Evolutionary conservation across 345 rosid species (phyloP).

Genomic region (Eutrema heterophyllum): DNA sequence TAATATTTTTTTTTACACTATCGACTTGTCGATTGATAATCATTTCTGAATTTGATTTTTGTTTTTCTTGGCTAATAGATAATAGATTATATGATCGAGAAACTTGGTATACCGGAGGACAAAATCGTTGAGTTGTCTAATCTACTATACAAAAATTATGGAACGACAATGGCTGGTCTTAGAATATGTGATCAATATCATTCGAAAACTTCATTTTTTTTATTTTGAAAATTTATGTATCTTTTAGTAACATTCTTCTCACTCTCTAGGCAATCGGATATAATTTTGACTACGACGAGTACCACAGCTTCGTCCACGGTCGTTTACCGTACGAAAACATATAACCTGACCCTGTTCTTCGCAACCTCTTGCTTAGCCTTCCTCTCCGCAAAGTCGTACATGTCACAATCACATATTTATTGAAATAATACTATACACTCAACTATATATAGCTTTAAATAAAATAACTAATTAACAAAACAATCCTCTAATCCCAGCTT

Average conservation of each 20-base stretch:
- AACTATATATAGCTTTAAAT: too few relatives aligned
- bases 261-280: constrained; percentile 82
- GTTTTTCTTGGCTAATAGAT: not conserved
- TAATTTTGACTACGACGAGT: constrained; percentile 87
- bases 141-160: constrained; percentile 79
- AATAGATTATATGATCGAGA: constrained; percentile 92
- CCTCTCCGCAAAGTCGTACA: constrained; percentile 86
- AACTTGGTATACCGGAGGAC: constrained; percentile 63
- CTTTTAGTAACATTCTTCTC: not conserved
- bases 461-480: too few relatives aligned
- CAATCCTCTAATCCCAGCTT: too few relatives aligned
- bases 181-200: constrained; percentile 45
- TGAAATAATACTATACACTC: not conserved
- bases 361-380: constrained; percentile 66
- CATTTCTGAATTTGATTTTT: not conserved
- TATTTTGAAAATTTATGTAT: too few relatives aligned
- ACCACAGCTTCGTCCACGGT: constrained; percentile 90
- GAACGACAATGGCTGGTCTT: constrained; percentile 99
- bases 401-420: constrained; percentile 3
- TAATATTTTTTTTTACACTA: not conserved
- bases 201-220: not conserved
- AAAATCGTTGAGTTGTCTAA: constrained; percentile 62
- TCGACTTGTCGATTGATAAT: not conserved
- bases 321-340: constrained; percentile 86
- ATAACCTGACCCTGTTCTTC: constrained; percentile 76